Evolutionary conservation across 2,329 filamentous ascomycete species (phyloP).

Genomic region (Phialophora chinensis): DNA sequence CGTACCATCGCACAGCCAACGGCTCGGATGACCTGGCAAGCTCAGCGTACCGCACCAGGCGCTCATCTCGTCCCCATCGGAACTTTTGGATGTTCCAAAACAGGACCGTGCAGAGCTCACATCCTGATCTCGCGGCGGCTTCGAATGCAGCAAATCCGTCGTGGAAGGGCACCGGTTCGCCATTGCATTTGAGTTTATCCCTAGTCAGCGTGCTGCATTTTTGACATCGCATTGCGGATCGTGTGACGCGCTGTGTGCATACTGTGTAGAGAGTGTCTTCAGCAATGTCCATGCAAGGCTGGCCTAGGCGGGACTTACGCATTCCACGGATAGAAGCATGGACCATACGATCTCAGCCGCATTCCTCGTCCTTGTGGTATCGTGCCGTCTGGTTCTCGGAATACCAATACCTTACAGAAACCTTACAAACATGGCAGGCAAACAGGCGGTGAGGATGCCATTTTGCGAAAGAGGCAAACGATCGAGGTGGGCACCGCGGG

Average conservation of each 20-base stretch:
- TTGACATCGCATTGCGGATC: slow-evolving; percentile 2
- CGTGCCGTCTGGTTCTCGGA: neutral
- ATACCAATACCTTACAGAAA: slow-evolving; percentile 30
- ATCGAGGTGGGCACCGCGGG: slow-evolving; percentile 4
- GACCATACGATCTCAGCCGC: neutral
- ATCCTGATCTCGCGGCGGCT: neutral
- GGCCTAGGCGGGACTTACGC: neutral
- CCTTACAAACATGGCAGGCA: slow-evolving; percentile 6
- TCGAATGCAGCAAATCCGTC: neutral
- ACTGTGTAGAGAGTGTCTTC: no score
- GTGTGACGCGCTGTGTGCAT: neutral
- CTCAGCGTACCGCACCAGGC: neutral
- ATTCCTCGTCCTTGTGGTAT: slow-evolving; percentile 6
- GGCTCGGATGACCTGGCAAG: neutral
- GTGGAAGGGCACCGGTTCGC: slow-evolving; percentile 3
- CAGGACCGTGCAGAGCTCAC: slow-evolving; percentile 4
- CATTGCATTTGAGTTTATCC: neutral
- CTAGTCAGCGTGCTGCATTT: neutral
- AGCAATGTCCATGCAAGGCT: neutral
- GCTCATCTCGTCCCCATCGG: slow-evolving; percentile 9
- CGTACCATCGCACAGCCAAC: neutral
- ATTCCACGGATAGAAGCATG: slow-evolving; percentile 3
- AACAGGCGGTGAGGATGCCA: slow-evolving; percentile 29
- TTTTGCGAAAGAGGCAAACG: slow-evolving; percentile 16
- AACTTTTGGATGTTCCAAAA: slow-evolving; percentile 7